phyloP scores from a whole-genome alignment of 2,329 filamentous ascomycete genomes.

The Phoma sp. region DNA sequence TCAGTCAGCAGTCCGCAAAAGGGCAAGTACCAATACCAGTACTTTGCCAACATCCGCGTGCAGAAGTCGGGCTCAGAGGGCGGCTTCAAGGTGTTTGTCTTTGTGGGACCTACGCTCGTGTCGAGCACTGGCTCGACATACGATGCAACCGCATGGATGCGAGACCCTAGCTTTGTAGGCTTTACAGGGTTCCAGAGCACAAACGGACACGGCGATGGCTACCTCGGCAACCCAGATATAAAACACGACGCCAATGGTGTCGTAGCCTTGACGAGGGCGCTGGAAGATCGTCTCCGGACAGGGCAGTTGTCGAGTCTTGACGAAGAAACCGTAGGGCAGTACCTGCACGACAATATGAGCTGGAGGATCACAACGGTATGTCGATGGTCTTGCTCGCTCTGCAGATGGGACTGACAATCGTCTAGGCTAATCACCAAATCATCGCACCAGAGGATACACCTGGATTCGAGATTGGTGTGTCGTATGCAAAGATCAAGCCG shows the following conservation, averaged over 20 bases:
- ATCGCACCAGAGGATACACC: slow-evolving; percentile 43
- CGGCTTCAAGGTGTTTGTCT: slow-evolving; percentile 72
- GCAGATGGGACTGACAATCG: not conserved
- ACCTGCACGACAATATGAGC: slow-evolving; percentile 29
- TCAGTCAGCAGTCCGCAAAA: slow-evolving; percentile 8
- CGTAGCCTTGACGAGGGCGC: slow-evolving; percentile 53
- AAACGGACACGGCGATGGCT: slow-evolving; percentile 24
- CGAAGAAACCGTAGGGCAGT: slow-evolving; percentile 27
- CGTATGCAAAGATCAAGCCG: slow-evolving; percentile 48
- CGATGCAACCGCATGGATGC: slow-evolving; percentile 60
- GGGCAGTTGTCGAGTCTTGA: slow-evolving; percentile 43
- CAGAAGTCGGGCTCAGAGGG: slow-evolving; percentile 65
- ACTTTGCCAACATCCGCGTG: slow-evolving; percentile 71
- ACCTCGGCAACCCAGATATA: not conserved
- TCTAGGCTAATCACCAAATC: slow-evolving; percentile 46
- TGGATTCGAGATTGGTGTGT: slow-evolving; percentile 50
- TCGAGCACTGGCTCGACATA: slow-evolving; percentile 53
- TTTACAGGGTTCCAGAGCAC: slow-evolving; percentile 57
- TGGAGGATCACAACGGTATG: slow-evolving; percentile 36
- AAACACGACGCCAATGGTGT: slow-evolving; percentile 42
- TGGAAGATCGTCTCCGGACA: slow-evolving; percentile 44
- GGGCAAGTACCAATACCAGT: slow-evolving; percentile 53
- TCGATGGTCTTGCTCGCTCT: not conserved
- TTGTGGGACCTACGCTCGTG: slow-evolving; percentile 63
- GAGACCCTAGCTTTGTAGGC: slow-evolving; percentile 64